Conservation (phyloP, 768 basidiomycete genomes). For the Cystofilobasidium bisporidii region DNA sequence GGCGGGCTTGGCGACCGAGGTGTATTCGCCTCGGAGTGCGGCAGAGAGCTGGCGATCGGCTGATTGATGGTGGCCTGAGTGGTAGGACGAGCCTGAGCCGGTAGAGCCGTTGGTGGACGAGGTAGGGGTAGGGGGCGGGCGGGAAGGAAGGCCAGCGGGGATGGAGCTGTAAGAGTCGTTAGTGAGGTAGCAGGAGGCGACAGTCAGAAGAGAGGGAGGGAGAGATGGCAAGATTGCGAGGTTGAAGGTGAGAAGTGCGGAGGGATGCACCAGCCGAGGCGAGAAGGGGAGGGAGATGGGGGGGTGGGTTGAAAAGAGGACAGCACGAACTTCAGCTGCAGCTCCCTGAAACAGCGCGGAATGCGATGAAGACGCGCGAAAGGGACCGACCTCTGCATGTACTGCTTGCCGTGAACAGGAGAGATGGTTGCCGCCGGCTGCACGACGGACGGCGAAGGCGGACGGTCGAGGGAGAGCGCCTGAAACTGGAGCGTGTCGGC, state of each 20-base stretch:
- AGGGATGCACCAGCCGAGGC: no score
- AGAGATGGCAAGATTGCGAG: neutral
- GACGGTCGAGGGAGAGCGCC: neutral
- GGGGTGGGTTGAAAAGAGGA: neutral
- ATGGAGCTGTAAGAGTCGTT: neutral
- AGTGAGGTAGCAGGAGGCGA: neutral
- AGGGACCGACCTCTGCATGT: neutral
- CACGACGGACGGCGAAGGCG: neutral
- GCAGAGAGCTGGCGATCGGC: constrained; percentile 20
- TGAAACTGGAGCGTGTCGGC: constrained; percentile 6
- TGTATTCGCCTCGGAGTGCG: constrained; percentile 25
- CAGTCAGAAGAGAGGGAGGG: neutral
- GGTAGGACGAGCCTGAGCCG: constrained; percentile 20
- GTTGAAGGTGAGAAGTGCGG: no score
- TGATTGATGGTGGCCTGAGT: neutral
- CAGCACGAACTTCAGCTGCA: neutral
- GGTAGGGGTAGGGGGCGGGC: neutral
- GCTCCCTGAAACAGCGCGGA: neutral
- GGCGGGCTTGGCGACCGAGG: no score
- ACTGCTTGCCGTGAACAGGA: neutral
- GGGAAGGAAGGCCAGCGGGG: neutral
- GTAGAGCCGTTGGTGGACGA: constrained; percentile 14
- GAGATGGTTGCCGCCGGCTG: neutral
- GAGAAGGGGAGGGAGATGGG: constrained; percentile 4
- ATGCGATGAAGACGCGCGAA: no score